Conservation (phyloP, 2,329 filamentous ascomycete genomes). For the Thielaviopsis punctulata region DNA sequence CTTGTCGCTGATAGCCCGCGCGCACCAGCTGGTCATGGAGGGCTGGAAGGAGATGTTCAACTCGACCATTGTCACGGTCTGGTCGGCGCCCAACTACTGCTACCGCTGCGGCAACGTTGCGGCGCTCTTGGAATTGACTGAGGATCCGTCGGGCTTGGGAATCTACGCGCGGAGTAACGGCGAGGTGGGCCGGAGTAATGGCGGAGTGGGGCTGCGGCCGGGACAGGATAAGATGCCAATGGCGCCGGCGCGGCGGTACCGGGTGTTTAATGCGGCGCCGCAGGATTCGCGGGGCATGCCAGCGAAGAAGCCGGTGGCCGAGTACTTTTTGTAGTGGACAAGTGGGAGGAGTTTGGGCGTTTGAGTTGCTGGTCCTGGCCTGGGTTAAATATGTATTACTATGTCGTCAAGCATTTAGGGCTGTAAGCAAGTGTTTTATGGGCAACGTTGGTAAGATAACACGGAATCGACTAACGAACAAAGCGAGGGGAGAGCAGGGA, state of each 20-base stretch:
- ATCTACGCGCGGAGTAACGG: slow-evolving; percentile 56
- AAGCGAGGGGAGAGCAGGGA: background rate
- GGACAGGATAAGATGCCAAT: slow-evolving; percentile 26
- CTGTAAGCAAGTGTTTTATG: background rate
- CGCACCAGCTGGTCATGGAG: slow-evolving; percentile 97
- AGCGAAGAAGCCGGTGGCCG: slow-evolving; percentile 92
- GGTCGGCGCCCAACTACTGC: slow-evolving; percentile 94
- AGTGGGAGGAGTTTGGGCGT: background rate
- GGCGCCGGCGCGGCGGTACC: slow-evolving; percentile 70
- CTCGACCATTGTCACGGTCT: slow-evolving; percentile 90
- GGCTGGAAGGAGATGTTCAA: slow-evolving; percentile 99
- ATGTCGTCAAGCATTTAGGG: background rate
- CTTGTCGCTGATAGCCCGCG: slow-evolving; percentile 76
- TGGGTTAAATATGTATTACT: background rate
- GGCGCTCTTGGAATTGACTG: slow-evolving; percentile 79
- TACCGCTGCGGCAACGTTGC: slow-evolving; percentile 93
- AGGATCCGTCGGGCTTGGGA: slow-evolving; percentile 62
- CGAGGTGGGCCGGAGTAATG: slow-evolving; percentile 43
- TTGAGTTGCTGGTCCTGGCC: background rate
- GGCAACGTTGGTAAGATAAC: background rate
- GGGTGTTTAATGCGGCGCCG: slow-evolving; percentile 90
- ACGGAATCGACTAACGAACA: background rate
- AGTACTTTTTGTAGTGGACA: slow-evolving; percentile 65
- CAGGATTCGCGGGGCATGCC: slow-evolving; percentile 96
- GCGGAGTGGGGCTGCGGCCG: slow-evolving; percentile 29